A percentile compares a stretch with the other conserved stretches of the same genome.
phyloP scores from a whole-genome alignment of 2,329 filamentous ascomycete species.

The Fusarium sp. region DNA sequence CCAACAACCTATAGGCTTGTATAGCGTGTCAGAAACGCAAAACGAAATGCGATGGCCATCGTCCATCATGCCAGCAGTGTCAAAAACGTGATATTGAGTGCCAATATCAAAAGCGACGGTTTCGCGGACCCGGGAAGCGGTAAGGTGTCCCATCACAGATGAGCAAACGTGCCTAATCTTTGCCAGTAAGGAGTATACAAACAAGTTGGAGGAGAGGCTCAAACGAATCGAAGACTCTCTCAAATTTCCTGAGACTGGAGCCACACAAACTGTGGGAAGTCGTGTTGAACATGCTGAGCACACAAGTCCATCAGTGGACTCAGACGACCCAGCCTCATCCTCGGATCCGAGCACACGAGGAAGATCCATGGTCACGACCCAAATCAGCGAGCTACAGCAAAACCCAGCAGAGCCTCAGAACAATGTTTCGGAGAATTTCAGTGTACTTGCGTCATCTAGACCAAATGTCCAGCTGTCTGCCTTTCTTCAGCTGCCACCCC shows the following conservation, averaged over 20 bases:
- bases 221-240: neutral
- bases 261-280: too few relatives aligned
- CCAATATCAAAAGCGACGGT: neutral
- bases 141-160: neutral
- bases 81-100: neutral
- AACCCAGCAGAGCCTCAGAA: neutral
- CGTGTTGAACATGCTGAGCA: neutral
- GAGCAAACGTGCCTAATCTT: neutral
- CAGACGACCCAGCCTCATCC: neutral
- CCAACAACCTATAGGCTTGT: neutral
- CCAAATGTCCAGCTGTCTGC: too few relatives aligned
- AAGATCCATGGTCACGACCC: neutral
- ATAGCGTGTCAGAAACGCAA: neutral
- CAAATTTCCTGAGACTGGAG: neutral
- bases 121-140: conserved; percentile 4
- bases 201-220: conserved; percentile 2
- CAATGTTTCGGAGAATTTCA: too few relatives aligned
- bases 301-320: neutral
- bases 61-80: neutral
- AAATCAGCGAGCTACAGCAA: neutral
- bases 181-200: neutral
- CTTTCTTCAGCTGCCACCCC: neutral
- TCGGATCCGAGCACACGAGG: neutral
- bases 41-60: neutral
- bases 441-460: too few relatives aligned